Base-by-base conservation (phyloP, 805 yeast species). In the Candida fluviatilis region DNA sequence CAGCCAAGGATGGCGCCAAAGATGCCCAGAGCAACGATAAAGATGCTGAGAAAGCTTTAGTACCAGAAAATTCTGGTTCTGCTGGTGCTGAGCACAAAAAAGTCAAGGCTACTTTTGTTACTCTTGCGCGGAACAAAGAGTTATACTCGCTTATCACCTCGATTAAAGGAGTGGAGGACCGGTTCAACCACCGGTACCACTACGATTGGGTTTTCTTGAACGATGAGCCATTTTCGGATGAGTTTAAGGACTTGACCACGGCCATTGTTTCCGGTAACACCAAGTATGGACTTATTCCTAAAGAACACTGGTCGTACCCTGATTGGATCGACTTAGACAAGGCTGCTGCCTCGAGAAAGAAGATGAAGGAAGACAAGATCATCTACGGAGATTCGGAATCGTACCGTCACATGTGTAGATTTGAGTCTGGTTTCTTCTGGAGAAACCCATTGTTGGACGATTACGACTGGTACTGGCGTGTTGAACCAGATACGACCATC, bases 151-250 rank as follows among this genome's bases (percentile, higher is more conserved):
- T 86, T 37, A 63, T 78, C 32, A 75, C 68, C 23, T 79, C 95
- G 5, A 83, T 86, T 43, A 73, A 86, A 58, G 76, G 81, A 34
- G 75, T 90, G 38, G 97, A 91, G 64, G 97, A 89, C 60, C 72
- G 96, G 46, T 91, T 93, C 72, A 91, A 91, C 69, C 57, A 65
- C 13, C 73, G 84, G 34, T 90, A 66, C 65, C 73, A 84, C 46
- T 91, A 91, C 57, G 97, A 95, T 51, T 91, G 98, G 97, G 93
- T 89, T 18, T 93, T 91, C 60, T 71, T 91, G 51, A 91, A 91
- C 60, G 96, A 91, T 58, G 88, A 81, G 41, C 82, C 75, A 34
- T 93, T 91, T 64, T 71, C 78, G 36, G 89, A 86, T 2, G 93
- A 87, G 51, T 91, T 93, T 62, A 86, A 78, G 51, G 63, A 65